phyloP scores from a whole-genome alignment of 306 rosid genomes.

The Potentilla sterilis region DNA sequence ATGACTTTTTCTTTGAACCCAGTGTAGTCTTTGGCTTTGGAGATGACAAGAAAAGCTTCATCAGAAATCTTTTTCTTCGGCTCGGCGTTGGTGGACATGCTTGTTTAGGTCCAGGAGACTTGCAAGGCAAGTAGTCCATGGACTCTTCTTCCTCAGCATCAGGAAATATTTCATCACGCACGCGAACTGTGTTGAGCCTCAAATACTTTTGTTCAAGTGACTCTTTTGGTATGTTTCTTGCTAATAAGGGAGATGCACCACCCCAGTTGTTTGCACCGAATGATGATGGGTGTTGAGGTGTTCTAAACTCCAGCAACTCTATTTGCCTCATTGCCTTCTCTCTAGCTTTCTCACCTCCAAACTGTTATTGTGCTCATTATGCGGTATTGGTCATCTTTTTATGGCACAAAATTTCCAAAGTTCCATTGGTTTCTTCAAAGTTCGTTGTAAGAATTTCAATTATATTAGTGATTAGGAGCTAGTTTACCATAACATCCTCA shows the following conservation, averaged over 20 bases:
- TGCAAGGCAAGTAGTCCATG: not conserved
- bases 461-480: no score
- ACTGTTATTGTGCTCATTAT: conserved; percentile 7
- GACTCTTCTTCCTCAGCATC: not conserved
- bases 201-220: conserved; percentile 60
- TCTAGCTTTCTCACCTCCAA: conserved; percentile 9
- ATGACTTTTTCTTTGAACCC: conserved; percentile 38
- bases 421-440: conserved; percentile 31
- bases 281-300: conserved; percentile 70
- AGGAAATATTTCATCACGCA: conserved; percentile 49
- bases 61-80: conserved; percentile 19
- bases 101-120: conserved; percentile 16
- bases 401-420: conserved; percentile 23
- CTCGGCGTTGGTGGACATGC: not conserved
- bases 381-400: conserved; percentile 8
- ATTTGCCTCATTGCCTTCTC: conserved; percentile 27
- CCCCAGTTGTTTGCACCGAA: conserved; percentile 69
- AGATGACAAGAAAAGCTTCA: conserved; percentile 19
- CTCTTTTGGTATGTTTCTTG: conserved; percentile 61
- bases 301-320: conserved; percentile 51
- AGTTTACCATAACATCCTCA: not conserved
- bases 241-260: conserved; percentile 79
- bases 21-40: conserved; percentile 29
- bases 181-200: conserved; percentile 40
- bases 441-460: not conserved